Percentiles rank a stretch among this genome's conserved stretches.
Evolutionary conservation across 225 moss, liverwort and hornwort species (phyloP).

Genomic region (Anthoceros angustus): DNA sequence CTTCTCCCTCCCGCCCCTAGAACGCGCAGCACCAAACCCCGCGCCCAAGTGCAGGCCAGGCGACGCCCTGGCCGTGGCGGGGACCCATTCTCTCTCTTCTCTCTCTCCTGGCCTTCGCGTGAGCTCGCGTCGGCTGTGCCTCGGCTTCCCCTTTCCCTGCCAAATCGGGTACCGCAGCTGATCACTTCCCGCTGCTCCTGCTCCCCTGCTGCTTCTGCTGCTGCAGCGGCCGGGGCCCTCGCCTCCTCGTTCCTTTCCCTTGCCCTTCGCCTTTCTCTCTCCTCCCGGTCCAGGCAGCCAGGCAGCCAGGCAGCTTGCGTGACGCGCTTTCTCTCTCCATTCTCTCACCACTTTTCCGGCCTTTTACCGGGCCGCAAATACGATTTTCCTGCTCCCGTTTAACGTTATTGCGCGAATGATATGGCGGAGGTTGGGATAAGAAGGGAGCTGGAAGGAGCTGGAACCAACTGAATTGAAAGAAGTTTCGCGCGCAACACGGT

Average conservation of each 20-base stretch:
- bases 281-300: neutral
- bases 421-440: too few species aligned
- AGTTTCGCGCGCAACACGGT: too few species aligned
- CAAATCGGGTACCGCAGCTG: constrained; percentile 4
- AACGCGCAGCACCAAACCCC: neutral
- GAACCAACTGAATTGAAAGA: too few species aligned
- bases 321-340: neutral
- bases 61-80: neutral
- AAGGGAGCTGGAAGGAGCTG: too few species aligned
- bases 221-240: neutral
- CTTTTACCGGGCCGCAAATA: too few species aligned
- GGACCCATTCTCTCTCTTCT: constrained; percentile 2
- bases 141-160: neutral
- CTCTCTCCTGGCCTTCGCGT: too few species aligned
- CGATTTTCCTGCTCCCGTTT: too few species aligned
- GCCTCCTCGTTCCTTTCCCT: neutral
- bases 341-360: neutral
- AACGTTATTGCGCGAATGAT: too few species aligned
- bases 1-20: constrained; percentile 2
- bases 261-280: neutral
- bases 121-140: too few species aligned
- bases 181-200: neutral
- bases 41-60: neutral
- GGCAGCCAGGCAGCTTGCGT: neutral
- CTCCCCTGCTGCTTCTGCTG: neutral